Evolutionary conservation across 73 alveolate species (phyloP).

Genomic region (Tetrahymena malaccensis): DNA sequence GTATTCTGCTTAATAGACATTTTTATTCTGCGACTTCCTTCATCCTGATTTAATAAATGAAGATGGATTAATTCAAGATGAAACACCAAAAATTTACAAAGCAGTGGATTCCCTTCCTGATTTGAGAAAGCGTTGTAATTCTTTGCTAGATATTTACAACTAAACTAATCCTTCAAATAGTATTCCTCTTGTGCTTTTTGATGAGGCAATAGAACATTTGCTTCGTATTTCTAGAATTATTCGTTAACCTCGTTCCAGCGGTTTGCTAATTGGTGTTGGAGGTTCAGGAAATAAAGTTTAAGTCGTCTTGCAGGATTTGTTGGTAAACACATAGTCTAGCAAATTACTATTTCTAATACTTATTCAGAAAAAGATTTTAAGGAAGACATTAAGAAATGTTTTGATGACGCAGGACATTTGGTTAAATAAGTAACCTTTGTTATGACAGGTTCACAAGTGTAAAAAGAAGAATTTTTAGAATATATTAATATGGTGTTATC

Average conservation of each 20-base stretch:
- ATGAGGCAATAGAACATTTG: slow-evolving; percentile 97
- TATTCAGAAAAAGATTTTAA: slow-evolving; percentile 85
- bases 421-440: slow-evolving; percentile 91
- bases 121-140: slow-evolving; percentile 77
- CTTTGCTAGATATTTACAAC: slow-evolving; percentile 77
- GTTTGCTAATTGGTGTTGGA: slow-evolving; percentile 99
- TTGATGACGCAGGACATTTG: slow-evolving; percentile 88
- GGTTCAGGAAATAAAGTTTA: slow-evolving; percentile 99
- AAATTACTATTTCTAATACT: slow-evolving; percentile 87
- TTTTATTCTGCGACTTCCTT: slow-evolving; percentile 85
- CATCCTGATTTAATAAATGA: slow-evolving; percentile 83
- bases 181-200: slow-evolving; percentile 98
- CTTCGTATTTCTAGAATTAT: slow-evolving; percentile 95
- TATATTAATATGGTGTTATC: slow-evolving; percentile 92
- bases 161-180: slow-evolving; percentile 89
- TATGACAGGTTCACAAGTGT: slow-evolving; percentile 99
- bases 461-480: slow-evolving; percentile 98
- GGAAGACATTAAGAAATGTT: slow-evolving; percentile 81
- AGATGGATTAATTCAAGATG: slow-evolving; percentile 80
- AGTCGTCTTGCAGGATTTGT: slow-evolving; percentile 95
- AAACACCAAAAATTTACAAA: slow-evolving; percentile 94
- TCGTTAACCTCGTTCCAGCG: slow-evolving; percentile 95
- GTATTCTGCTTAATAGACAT: slow-evolving; percentile 37
- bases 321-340: slow-evolving; percentile 60
- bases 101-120: slow-evolving; percentile 87